Evolutionary conservation across 257 asterid species (phyloP), one percentile per base, ranked within the genome.

Genomic region (Linaria vulgaris): DNA sequence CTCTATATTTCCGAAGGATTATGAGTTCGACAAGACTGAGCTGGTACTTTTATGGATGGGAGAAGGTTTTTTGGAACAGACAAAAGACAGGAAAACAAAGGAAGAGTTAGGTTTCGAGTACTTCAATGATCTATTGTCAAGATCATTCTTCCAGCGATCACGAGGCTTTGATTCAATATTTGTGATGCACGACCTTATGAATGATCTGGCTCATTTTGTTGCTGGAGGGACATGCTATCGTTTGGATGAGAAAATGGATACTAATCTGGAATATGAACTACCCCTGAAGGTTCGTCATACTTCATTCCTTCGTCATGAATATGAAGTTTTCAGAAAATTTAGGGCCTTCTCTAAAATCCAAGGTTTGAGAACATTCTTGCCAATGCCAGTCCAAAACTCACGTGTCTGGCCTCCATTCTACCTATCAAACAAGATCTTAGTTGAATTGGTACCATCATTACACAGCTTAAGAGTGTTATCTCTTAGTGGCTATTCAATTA

Each of bases 1-100:
- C 69, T 82, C 87, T 50, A 72, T 85, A 63, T 85, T 85, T 57
- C 90, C 94, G 0, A 82, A 85, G 81, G 89, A 81, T 60, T 83
- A 85, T 52, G 79, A 75, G 72, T 82, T 85, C 51, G 79, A 85
- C 63, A 80, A 61, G 74, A 73, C 61, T 6, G 83, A 80, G 78
- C 74, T 85, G 24, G 83, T 85, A 19, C 38, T 24, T 13, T 58
- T 82, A 24, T 85, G 94, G 87, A 82, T 82, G 80, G 87, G 82
- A 12, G 89, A 82, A 73, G 90, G 94, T 19, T 85, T 82, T 70
- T 74, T 85, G 12, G 81, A 79, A 48, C 65, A 61, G 56, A 51
- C 68, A 45, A 67, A 63, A 37, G 71, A 16, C 34, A 30, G 44
- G 50, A 77, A 63, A 76, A 57, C 25, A 3, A 79, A 74, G 66